phyloP scores from a whole-genome alignment of 2,329 filamentous ascomycete genomes.

The Trichoderma oligosporum region DNA sequence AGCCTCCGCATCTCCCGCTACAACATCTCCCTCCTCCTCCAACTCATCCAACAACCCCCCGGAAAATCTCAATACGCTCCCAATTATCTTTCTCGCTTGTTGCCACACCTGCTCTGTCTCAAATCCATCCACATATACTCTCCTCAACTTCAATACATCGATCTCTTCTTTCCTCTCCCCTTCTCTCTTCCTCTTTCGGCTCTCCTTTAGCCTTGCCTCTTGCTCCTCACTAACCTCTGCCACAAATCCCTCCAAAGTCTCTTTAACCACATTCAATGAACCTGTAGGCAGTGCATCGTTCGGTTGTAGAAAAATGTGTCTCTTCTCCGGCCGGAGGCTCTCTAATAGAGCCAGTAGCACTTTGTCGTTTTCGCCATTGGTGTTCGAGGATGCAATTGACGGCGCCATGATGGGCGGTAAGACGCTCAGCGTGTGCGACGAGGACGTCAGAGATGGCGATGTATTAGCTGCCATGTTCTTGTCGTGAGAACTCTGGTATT shows the following conservation, averaged over 20 bases:
- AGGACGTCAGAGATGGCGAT: constrained; percentile 59
- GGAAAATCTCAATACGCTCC: constrained; percentile 48
- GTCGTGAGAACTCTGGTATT: not conserved
- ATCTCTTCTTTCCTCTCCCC: constrained; percentile 41
- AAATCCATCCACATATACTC: constrained; percentile 83
- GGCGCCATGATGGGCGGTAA: constrained; percentile 41
- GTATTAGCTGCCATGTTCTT: constrained; percentile 38
- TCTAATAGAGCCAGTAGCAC: constrained; percentile 52
- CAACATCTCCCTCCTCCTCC: constrained; percentile 48
- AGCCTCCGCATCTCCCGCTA: constrained; percentile 29
- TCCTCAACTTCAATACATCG: constrained; percentile 69
- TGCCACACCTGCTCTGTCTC: constrained; percentile 89
- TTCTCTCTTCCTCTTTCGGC: constrained; percentile 72
- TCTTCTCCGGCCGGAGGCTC: constrained; percentile 54
- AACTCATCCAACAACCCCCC: constrained; percentile 47
- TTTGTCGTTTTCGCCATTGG: constrained; percentile 25
- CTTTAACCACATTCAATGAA: constrained; percentile 72
- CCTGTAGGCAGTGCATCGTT: constrained; percentile 61
- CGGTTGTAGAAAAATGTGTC: constrained; percentile 76
- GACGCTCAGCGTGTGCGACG: constrained; percentile 60
- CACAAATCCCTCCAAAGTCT: constrained; percentile 74
- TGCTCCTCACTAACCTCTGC: constrained; percentile 70
- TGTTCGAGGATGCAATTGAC: constrained; percentile 34
- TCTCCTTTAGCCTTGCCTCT: constrained; percentile 62
- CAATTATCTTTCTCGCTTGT: constrained; percentile 80